Percentiles rank a stretch among this genome's conserved stretches.
Conservation (phyloP, 2,329 filamentous ascomycete species). For the Cytospora mali region DNA sequence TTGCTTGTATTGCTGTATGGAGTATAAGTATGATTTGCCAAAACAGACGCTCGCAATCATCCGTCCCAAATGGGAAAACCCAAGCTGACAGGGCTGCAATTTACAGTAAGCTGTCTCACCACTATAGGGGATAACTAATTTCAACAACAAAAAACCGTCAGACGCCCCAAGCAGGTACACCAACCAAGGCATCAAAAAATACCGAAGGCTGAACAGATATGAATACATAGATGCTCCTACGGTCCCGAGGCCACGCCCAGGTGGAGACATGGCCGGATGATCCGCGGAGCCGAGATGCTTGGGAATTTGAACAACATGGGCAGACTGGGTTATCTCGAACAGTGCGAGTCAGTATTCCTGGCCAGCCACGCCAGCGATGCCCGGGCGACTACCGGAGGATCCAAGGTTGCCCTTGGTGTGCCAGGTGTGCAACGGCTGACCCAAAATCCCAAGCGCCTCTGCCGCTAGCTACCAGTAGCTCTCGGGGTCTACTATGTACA, state of each 20-base stretch:
- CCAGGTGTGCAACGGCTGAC: neutral
- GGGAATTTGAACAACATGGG: neutral
- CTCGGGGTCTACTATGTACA: no score
- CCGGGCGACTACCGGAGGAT: neutral
- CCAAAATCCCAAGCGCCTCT: neutral
- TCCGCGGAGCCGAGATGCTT: neutral
- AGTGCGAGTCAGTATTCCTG: neutral
- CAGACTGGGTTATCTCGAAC: neutral
- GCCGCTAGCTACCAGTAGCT: neutral
- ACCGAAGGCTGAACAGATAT: neutral
- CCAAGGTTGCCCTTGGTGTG: neutral
- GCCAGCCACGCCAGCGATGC: no score
- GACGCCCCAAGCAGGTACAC: neutral
- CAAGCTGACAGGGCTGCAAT: constrained; percentile 7
- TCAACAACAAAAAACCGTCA: neutral
- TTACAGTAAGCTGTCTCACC: constrained; percentile 6
- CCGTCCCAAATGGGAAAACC: neutral
- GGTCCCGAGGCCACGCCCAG: neutral
- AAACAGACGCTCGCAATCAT: neutral
- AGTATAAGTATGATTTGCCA: neutral
- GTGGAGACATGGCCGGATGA: neutral
- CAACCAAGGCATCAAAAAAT: neutral
- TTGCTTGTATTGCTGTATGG: neutral
- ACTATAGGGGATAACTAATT: neutral
- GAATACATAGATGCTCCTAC: neutral